Base-by-base conservation (phyloP, 176 grass and related monocot genomes). In the Melocanna baccifera region DNA sequence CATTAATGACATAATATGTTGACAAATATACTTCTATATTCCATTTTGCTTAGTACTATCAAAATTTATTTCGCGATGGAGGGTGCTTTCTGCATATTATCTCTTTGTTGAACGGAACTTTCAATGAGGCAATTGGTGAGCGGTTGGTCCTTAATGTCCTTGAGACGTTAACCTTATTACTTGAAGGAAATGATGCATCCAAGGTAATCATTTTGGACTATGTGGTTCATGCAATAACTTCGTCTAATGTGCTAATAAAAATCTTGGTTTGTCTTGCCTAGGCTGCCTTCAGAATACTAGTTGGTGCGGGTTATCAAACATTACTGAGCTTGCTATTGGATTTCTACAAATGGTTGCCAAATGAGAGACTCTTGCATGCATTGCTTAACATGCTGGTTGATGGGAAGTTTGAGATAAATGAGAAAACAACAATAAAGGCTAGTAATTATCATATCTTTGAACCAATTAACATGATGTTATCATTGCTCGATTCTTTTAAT, bases 51-150 rank as follows among this genome's bases (percentile, higher is more conserved):
- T 85, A 94, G 92, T 92, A 92, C 62, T 94, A 92, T 90, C 92
- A 94, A 81, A 79, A 68, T 65, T 78, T 94, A 75, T 94, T 94
- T 65, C 80, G 87, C 80, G 66, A 87, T 34, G 92, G 87, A 55
- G 92, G 87, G 61, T 94, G 92, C 81, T 94, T 94, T 90, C 87
- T 94, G 34, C 90, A 94, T 78, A 85, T 94, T 58, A 78, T 94
- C 51, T 94, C 92, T 83, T 73, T 94, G 73, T 83, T 94, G 55
- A 94, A 92, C 29, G 92, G 92, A 59, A 87, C 92, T 5, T 82
- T 92, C 41, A 79, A 86, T 85, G 92, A 89, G 62, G 73, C 39
- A 67, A 89, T 39, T 71, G 92, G 92, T 71, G 87, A 94, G 72
- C 87, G 85, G 53, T 84, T 94, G 46, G 87, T 94, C 50, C 87